Conservation (phyloP, 176 grass and related monocot species). For the Chloris gayana region DNA sequence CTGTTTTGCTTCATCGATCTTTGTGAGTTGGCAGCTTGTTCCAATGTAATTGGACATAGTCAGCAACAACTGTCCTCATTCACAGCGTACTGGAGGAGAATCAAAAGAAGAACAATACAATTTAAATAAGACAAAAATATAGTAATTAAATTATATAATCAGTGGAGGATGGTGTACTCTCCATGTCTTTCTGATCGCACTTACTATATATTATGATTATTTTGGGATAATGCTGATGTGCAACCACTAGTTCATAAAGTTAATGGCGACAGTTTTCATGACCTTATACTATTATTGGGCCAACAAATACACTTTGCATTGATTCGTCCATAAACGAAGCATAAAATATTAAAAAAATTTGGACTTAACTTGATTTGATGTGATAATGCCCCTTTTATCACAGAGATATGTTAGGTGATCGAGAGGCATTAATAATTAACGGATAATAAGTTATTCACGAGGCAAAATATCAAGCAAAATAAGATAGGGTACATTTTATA, state of each 20-base stretch:
- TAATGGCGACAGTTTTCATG: slow-evolving; percentile 5
- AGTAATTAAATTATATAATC: not conserved
- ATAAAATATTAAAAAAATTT: not conserved
- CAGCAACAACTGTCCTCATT: slow-evolving; percentile 27
- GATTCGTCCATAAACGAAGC: not conserved
- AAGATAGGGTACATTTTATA: not conserved
- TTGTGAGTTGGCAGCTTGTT: slow-evolving; percentile 9
- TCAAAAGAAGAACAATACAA: not conserved
- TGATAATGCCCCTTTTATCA: not conserved
- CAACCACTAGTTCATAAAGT: not conserved
- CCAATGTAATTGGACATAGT: slow-evolving; percentile 11
- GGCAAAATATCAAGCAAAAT: not conserved
- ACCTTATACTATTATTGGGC: not conserved
- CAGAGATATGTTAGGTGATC: not conserved
- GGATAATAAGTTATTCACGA: not conserved
- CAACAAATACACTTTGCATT: too few species aligned
- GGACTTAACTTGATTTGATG: not conserved
- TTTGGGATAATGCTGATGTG: not conserved
- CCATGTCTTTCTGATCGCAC: too few species aligned
- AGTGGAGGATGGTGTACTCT: not conserved
- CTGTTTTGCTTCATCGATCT: slow-evolving; percentile 6
- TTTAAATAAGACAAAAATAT: not conserved
- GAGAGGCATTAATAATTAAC: slow-evolving; percentile 6
- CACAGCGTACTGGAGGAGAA: not conserved
- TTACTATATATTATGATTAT: too few species aligned